Evolutionary conservation across 805 yeast genomes (phyloP), one percentile per base, ranked within the genome.

Genomic region (Sungouiella blattae): DNA sequence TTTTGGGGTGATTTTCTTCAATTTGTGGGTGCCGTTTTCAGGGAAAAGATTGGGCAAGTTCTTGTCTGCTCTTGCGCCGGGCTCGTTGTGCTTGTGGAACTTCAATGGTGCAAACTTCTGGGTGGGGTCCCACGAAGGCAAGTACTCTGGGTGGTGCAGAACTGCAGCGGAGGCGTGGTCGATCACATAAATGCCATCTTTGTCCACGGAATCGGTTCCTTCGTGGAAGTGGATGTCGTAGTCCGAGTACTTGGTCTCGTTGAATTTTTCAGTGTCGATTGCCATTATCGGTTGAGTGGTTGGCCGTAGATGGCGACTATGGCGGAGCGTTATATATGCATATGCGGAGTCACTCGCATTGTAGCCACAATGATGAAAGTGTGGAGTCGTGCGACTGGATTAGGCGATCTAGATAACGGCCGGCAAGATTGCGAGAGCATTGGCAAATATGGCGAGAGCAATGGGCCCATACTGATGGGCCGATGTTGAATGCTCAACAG

Each of bases 91-190:
- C 28, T 53, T 40, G 38, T 51, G 49, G 29, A 54, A 53, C 44
- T 52, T 38, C 30, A 57, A 48, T 38, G 67, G 57, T 6, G 56
- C 53, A 23, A 42, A 54, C 40, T 58, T 58, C 58, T 42, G 66
- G 16, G 46, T 46, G 8, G 47, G 46, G 33, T 56, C 51, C 67
- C 66, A 62, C 11, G 60, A 42, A 6, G 68, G 67, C 27, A 57
- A 42, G 23, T 35, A 58, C 7, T 52, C 57, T 9, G 56, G 55
- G 41, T 45, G 49, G n/a, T 50, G 38, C 4, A 54, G 41, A 31
- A 45, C 43, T 13, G 40, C 45, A 16, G 56, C 46, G 41, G 64
- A 62, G 28, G 58, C 65, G 26, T 47, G 41, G 39, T 46, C 53
- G 8, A 59, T 59, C 11, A 60, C 57, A 20, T 39, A 49, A 8